These are phyloP conservation scores for Penicillium sp. DNA, from an alignment of 2,329 filamentous ascomycete species.

Conservation along the genomic window DNA sequence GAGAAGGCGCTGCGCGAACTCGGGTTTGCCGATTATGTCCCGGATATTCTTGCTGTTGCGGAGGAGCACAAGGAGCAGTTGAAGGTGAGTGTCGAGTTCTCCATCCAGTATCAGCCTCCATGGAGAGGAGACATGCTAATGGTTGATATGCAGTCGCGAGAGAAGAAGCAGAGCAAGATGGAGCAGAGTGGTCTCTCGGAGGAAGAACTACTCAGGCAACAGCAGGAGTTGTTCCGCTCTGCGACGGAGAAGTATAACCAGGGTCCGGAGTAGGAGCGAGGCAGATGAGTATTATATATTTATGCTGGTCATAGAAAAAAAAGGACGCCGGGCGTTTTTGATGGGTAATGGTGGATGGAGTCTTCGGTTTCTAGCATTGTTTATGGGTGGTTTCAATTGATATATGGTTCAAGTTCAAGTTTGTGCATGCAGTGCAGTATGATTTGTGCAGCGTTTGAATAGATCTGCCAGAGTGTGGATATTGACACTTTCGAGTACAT, in stretches of 20 bases:
- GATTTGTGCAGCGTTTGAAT: too few species aligned
- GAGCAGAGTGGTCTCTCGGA: constrained; percentile 90
- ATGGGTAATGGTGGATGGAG: not conserved
- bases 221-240: constrained; percentile 87
- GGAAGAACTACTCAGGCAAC: constrained; percentile 84
- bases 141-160: constrained; percentile 68
- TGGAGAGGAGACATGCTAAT: constrained; percentile 1
- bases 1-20: constrained; percentile 91
- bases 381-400: constrained; percentile 4
- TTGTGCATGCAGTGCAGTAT: too few species aligned
- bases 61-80: constrained; percentile 90
- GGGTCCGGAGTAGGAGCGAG: constrained; percentile 44
- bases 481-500: too few species aligned
- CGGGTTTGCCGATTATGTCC: constrained; percentile 90
- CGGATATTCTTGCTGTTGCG: constrained; percentile 82
- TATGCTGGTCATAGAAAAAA: constrained; percentile 39
- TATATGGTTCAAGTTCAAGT: too few species aligned
- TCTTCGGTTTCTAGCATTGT: constrained; percentile 13
- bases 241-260: constrained; percentile 74
- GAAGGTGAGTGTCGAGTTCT: constrained; percentile 71
- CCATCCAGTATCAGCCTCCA: too few species aligned
- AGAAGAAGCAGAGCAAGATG: constrained; percentile 97
- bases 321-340: constrained; percentile 28
- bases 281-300: too few species aligned
- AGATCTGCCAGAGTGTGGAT: too few species aligned